Percentiles rank a stretch among this genome's conserved stretches.
Conservation (phyloP, 371 early-diverging fungal species). For the Mortierella sp. region DNA sequence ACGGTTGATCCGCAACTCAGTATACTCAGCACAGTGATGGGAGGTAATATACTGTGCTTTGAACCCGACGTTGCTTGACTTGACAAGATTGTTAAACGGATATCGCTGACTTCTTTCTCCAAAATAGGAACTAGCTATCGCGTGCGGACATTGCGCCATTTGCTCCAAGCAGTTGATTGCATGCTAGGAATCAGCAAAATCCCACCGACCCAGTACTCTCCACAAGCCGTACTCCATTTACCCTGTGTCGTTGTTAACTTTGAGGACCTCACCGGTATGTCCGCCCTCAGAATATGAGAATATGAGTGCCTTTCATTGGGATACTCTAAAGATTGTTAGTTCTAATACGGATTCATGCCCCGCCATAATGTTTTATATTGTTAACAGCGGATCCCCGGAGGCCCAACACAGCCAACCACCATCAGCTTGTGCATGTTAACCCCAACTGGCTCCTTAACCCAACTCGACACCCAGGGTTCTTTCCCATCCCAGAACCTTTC, state of each 20-base stretch:
- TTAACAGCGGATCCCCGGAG: slow-evolving; percentile 31
- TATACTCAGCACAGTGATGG: slow-evolving; percentile 73
- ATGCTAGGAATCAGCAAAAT: slow-evolving; percentile 60
- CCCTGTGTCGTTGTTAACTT: slow-evolving; percentile 71
- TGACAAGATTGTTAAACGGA: no score
- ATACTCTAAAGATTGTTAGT: no score
- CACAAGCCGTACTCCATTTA: slow-evolving; percentile 53
- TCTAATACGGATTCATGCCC: background rate
- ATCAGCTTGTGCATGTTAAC: slow-evolving; percentile 40
- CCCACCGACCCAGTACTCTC: slow-evolving; percentile 55
- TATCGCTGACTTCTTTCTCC: no score
- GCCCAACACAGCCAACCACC: slow-evolving; percentile 36
- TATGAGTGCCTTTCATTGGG: no score
- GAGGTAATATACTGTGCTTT: slow-evolving; percentile 58
- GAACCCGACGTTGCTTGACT: no score
- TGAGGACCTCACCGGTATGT: slow-evolving; percentile 60
- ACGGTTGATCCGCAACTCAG: slow-evolving; percentile 61
- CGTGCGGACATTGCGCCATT: slow-evolving; percentile 55
- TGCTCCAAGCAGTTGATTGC: slow-evolving; percentile 67
- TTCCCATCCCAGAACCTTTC: slow-evolving; percentile 80
- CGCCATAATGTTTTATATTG: background rate
- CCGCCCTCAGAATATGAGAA: background rate
- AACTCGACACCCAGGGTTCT: slow-evolving; percentile 58
- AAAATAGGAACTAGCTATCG: slow-evolving; percentile 55
- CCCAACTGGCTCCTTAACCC: slow-evolving; percentile 41